Conservation (phyloP, 495 filamentous ascomycete genomes). For the Chaetomidium leptoderma region DNA sequence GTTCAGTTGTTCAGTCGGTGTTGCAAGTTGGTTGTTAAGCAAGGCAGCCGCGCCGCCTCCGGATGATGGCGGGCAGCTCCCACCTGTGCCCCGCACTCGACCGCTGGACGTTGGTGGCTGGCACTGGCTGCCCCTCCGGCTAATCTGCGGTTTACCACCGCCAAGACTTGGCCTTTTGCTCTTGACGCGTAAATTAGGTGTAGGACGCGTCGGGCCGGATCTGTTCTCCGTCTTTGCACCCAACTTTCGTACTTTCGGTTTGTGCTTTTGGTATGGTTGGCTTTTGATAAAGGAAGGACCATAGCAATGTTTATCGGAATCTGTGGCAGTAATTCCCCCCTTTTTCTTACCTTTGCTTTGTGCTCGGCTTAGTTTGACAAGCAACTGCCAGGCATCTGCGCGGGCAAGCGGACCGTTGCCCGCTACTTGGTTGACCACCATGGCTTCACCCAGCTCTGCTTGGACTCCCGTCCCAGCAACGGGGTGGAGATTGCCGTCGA, state of each 20-base stretch:
- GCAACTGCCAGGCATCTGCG: constrained; percentile 67
- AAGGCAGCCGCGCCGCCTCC: constrained; percentile 11
- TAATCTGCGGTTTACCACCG: constrained; percentile 12
- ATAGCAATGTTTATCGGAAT: constrained; percentile 80
- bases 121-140: constrained; percentile 20
- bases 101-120: neutral
- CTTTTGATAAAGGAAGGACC: neutral
- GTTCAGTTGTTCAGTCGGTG: neutral
- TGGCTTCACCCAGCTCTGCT: constrained; percentile 60
- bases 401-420: constrained; percentile 83
- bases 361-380: constrained; percentile 19
- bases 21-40: neutral
- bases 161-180: neutral
- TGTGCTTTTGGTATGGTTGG: neutral
- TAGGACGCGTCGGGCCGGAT: constrained; percentile 22
- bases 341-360: constrained; percentile 4
- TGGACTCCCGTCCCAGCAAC: constrained; percentile 26
- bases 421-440: constrained; percentile 73
- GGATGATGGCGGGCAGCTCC: constrained; percentile 10
- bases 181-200: constrained; percentile 21
- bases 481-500: constrained; percentile 20
- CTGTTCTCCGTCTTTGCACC: neutral
- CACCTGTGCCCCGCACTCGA: constrained; percentile 20
- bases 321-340: constrained; percentile 66
- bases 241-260: neutral